Conservation (phyloP, 768 basidiomycete species). For the Lyophyllum shimeji region DNA sequence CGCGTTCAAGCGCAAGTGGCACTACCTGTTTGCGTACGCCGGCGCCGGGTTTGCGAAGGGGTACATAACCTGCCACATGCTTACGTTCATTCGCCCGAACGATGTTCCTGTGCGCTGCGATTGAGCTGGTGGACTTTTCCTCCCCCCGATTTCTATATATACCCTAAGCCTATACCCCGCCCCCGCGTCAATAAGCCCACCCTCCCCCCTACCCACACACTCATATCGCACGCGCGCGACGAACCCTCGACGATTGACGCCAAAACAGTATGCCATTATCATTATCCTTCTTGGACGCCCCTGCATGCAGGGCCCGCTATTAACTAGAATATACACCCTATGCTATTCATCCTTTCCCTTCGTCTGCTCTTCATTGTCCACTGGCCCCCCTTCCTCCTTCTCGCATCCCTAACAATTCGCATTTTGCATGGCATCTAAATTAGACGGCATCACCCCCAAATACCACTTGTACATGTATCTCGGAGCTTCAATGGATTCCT, state of each 20-base stretch:
- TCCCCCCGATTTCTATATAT: background rate
- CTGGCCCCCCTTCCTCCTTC: background rate
- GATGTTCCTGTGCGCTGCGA: slow-evolving; percentile 43
- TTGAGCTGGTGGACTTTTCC: slow-evolving; percentile 24
- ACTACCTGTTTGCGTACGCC: slow-evolving; percentile 81
- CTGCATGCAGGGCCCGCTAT: slow-evolving; percentile 3
- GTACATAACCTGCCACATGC: slow-evolving; percentile 82
- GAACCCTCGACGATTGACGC: background rate
- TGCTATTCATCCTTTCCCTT: no score
- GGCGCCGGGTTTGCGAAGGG: slow-evolving; percentile 79
- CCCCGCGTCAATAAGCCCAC: background rate
- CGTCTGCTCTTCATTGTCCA: no score
- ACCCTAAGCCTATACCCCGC: slow-evolving; percentile 5
- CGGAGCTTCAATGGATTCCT: slow-evolving; percentile 2
- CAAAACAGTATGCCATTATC: slow-evolving; percentile 2
- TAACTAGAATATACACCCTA: background rate
- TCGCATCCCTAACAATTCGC: background rate
- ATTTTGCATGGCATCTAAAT: background rate
- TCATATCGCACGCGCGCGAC: no score
- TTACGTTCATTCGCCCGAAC: slow-evolving; percentile 68
- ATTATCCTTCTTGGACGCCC: slow-evolving; percentile 1
- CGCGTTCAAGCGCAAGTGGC: slow-evolving; percentile 80
- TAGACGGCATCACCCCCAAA: background rate
- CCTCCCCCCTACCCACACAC: no score
- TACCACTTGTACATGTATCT: slow-evolving; percentile 6